These are phyloP conservation scores for Deinandra increscens DNA, from an alignment of 129 eudicot genomes.

Conservation along the genomic window DNA sequence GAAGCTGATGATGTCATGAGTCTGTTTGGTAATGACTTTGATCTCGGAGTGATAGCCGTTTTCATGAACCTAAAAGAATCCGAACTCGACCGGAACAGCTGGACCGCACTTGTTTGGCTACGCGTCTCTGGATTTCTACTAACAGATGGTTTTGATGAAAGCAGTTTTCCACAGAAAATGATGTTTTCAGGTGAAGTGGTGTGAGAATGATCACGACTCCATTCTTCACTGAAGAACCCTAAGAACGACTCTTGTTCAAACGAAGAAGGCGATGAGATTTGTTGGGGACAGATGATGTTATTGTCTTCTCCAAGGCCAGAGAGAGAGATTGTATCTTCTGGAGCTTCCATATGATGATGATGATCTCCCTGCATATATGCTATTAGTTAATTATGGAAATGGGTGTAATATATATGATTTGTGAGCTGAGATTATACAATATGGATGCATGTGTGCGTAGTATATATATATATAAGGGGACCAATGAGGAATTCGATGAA, in stretches of 20 bases:
- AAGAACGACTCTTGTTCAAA: slow-evolving; percentile 32
- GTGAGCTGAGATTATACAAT: slow-evolving; percentile 1
- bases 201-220: slow-evolving; percentile 14
- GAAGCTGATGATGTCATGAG: slow-evolving; percentile 5
- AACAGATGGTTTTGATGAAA: slow-evolving; percentile 23
- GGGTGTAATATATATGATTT: slow-evolving; percentile 12
- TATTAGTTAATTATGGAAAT: neutral
- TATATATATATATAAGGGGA: too few relatives aligned
- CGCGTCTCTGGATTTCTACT: neutral
- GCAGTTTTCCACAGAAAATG: slow-evolving; percentile 21
- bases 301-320: slow-evolving; percentile 22
- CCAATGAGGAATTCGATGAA: slow-evolving; percentile 15
- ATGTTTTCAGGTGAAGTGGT: slow-evolving; percentile 23
- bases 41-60: slow-evolving; percentile 16
- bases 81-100: slow-evolving; percentile 23
- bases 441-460: too few relatives aligned
- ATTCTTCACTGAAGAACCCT: slow-evolving; percentile 35
- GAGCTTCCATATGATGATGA: neutral
- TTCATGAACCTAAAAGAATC: slow-evolving; percentile 24
- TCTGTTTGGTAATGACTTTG: slow-evolving; percentile 25
- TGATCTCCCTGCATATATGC: slow-evolving; percentile 1
- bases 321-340: slow-evolving; percentile 28
- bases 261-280: slow-evolving; percentile 11
- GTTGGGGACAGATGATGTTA: neutral
- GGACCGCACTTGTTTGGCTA: neutral